Evolutionary conservation across 2,329 filamentous ascomycete species (phyloP).

Genomic region (Allantophomopsis cytisporea): DNA sequence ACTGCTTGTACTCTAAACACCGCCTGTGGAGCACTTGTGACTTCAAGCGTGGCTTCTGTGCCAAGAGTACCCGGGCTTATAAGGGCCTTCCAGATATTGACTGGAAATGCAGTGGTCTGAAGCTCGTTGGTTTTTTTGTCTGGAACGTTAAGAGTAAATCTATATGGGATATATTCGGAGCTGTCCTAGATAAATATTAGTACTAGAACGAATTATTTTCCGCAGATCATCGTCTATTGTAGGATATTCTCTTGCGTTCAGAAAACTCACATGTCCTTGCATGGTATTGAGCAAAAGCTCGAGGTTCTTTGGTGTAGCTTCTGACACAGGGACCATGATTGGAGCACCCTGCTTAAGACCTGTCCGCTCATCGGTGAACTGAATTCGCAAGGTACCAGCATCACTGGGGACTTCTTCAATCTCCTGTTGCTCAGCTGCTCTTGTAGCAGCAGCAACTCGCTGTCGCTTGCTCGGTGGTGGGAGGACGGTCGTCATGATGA

Average conservation of each 20-base stretch:
- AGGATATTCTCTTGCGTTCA: too few species aligned
- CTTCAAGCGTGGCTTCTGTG: constrained; percentile 23
- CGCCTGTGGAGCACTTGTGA: constrained; percentile 65
- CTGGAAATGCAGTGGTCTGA: constrained; percentile 23
- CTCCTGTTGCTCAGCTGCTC: constrained; percentile 62
- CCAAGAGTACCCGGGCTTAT: constrained; percentile 20
- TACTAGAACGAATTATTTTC: constrained; percentile 10
- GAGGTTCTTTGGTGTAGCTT: constrained; percentile 80
- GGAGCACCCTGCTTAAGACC: constrained; percentile 49
- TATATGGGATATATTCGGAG: constrained; percentile 49
- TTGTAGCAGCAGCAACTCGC: constrained; percentile 59
- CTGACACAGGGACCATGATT: constrained; percentile 64
- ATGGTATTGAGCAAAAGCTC: constrained; percentile 78
- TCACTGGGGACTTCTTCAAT: constrained; percentile 53
- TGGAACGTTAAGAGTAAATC: constrained; percentile 41
- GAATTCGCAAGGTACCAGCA: constrained; percentile 67
- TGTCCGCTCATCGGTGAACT: constrained; percentile 77
- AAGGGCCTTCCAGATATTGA: constrained; percentile 30
- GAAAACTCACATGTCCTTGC: constrained; percentile 47
- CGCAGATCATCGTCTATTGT: not conserved
- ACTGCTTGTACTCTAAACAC: constrained; percentile 90
- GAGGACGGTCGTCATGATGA: constrained; percentile 60
- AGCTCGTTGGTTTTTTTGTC: constrained; percentile 21
- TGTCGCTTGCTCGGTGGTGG: constrained; percentile 87
- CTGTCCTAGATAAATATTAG: constrained; percentile 26